Evolutionary conservation across 2,329 filamentous ascomycete species (phyloP).

Genomic region (Plenodomus lindquistii): DNA sequence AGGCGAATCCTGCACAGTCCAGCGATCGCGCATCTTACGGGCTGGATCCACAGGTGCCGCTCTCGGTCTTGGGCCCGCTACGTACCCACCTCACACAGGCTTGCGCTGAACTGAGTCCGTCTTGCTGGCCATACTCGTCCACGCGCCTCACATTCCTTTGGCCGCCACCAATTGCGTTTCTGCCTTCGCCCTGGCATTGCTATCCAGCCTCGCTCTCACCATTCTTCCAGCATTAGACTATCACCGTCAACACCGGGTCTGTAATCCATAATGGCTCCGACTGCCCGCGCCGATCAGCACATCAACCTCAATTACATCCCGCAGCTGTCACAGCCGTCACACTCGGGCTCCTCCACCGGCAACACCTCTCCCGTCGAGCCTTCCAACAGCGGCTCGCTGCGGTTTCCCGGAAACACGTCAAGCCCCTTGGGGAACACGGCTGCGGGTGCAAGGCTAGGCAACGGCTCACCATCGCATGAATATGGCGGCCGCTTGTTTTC

Average conservation of each 20-base stretch:
- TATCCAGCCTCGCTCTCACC: slow-evolving; percentile 41
- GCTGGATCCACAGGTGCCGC: slow-evolving; percentile 29
- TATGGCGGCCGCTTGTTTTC: slow-evolving; percentile 78
- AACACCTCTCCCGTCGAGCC: slow-evolving; percentile 81
- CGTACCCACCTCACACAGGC: slow-evolving; percentile 27
- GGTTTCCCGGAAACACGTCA: slow-evolving; percentile 74
- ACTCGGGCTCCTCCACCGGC: slow-evolving; percentile 78
- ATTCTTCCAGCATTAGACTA: slow-evolving; percentile 30
- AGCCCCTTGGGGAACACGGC: slow-evolving; percentile 56
- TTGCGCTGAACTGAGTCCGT: slow-evolving; percentile 31
- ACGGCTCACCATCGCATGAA: slow-evolving; percentile 96
- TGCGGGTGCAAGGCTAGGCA: slow-evolving; percentile 71
- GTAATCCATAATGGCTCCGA: slow-evolving; percentile 92
- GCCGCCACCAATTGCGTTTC: slow-evolving; percentile 45
- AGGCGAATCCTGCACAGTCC: neutral
- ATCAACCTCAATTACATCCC: slow-evolving; percentile 81
- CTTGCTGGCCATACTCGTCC: slow-evolving; percentile 38
- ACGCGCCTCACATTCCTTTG: slow-evolving; percentile 47
- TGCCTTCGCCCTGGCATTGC: slow-evolving; percentile 44
- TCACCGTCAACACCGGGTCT: slow-evolving; percentile 35
- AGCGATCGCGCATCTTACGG: slow-evolving; percentile 23
- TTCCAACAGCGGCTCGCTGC: slow-evolving; percentile 63
- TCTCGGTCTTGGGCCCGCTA: slow-evolving; percentile 1
- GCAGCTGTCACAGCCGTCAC: slow-evolving; percentile 67
- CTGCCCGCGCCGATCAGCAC: slow-evolving; percentile 76